A percentile compares a stretch with the other conserved stretches of the same genome.
Conservation (phyloP, 129 eudicot species). For the Lactuca sativa region DNA sequence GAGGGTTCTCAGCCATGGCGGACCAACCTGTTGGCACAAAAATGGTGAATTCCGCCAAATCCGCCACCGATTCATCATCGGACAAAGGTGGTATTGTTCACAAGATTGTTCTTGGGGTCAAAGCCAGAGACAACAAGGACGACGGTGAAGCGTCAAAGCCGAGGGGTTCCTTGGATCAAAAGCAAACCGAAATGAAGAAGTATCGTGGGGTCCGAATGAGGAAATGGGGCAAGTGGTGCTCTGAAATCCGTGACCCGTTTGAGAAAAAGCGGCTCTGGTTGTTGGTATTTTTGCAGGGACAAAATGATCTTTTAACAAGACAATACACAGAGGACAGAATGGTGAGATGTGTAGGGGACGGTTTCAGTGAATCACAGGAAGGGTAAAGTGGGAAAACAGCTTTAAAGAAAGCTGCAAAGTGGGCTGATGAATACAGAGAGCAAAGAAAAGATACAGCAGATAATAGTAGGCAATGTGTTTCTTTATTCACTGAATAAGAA, state of each 20-base stretch:
- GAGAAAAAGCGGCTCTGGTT: constrained; percentile 42
- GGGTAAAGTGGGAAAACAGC: too few species aligned
- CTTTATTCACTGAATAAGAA: too few species aligned
- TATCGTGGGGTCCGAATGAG: constrained; percentile 35
- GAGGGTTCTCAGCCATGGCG: neutral
- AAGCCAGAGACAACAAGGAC: constrained; percentile 1
- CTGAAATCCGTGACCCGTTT: constrained; percentile 49
- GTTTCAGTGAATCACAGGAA: too few species aligned
- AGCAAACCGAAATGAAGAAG: constrained; percentile 1
- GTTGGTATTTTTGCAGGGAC: too few species aligned
- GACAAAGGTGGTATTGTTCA: constrained; percentile 35
- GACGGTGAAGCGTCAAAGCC: neutral
- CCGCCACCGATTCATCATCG: constrained; percentile 50
- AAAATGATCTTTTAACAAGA: too few species aligned
- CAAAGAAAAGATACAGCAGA: too few species aligned
- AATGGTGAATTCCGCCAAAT: neutral
- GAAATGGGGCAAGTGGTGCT: constrained; percentile 41
- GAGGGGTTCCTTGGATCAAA: constrained; percentile 3
- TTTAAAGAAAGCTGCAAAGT: too few species aligned
- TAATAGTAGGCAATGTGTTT: too few species aligned
- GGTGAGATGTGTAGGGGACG: too few species aligned
- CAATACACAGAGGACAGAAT: too few species aligned
- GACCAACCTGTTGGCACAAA: neutral
- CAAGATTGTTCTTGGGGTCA: constrained; percentile 26
- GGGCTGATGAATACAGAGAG: too few species aligned